phyloP scores from a whole-genome alignment of 2,329 filamentous ascomycete genomes.

The Ophiostoma quercus region DNA sequence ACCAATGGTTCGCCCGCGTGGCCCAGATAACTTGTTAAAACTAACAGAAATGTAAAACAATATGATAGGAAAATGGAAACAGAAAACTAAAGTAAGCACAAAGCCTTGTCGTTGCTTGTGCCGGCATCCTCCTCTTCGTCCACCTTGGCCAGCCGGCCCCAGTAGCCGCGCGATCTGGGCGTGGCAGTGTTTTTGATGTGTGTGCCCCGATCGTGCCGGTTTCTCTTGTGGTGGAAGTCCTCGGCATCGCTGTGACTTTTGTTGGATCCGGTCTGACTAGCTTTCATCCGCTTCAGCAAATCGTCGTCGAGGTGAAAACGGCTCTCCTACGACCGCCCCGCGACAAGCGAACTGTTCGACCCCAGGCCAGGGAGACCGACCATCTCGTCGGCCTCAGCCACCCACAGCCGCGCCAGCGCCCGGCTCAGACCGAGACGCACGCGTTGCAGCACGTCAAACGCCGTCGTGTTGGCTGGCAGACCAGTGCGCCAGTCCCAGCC shows the following conservation, averaged over 20 bases:
- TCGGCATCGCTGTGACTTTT: too few relatives aligned
- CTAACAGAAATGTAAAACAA: not conserved
- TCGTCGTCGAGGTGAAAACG: not conserved
- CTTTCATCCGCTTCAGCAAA: not conserved
- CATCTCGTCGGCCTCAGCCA: slow-evolving; percentile 55
- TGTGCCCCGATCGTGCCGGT: not conserved
- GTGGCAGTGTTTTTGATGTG: not conserved
- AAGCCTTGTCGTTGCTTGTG: not conserved
- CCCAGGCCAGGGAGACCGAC: slow-evolving; percentile 16
- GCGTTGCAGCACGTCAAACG: slow-evolving; percentile 64
- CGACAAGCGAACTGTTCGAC: not conserved
- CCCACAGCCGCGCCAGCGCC: slow-evolving; percentile 66
- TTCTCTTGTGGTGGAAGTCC: not conserved
- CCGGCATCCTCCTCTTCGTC: not conserved
- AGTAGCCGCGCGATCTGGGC: not conserved
- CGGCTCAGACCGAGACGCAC: slow-evolving; percentile 68
- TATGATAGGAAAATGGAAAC: not conserved
- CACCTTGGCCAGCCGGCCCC: not conserved
- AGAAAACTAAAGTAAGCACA: not conserved
- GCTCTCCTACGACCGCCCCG: slow-evolving; percentile 20
- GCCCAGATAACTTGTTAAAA: not conserved
- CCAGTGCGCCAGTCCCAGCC: slow-evolving; percentile 55
- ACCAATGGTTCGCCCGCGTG: not conserved
- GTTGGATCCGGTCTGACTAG: not conserved
- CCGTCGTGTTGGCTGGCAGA: slow-evolving; percentile 53